Base-by-base conservation (phyloP, 177 flowering plant species). In the Vitis hybrid region DNA sequence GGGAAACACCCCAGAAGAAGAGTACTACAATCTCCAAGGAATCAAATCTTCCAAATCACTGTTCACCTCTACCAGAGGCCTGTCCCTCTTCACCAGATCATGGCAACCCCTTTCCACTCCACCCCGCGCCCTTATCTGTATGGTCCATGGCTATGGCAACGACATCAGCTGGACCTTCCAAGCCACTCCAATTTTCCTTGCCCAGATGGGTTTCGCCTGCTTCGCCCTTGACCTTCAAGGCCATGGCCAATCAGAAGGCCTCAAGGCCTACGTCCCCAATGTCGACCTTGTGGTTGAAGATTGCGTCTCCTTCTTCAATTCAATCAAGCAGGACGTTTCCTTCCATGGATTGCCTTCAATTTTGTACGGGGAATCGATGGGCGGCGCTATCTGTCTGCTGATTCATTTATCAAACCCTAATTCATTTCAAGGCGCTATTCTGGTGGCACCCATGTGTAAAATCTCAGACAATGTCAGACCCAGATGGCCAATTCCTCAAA, bases 111-210 rank as follows among this genome's bases (percentile, higher is more conserved):
- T 79, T 67, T 31, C 77, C 54, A 15, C 70, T 64, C 88, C 89
- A 59, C 89, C 91, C 44, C 88, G 88, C 6, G 98, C 77, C 76
- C 57, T 90, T 82, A 70, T 94, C 85, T 89, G 78, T 68, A 87
- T 91, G 91, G 83, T 94, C 76, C 98, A 94, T 60, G 98, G 97
- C 76, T 94, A 91, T 66, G 97, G 95, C 68, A 90, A 89, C 76
- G 92, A 92, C 82, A 81, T 89, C 82, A 84, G 91, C 83, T 92
- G 97, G 97, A 89, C 91, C 22, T 86, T 91, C 76, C 98, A 92
- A 58, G 66, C 82, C 72, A 95, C 97, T 15, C 76, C 97, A 0
- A 85, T 95, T 82, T 86, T 83, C 88, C 86, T 93, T 7, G 97
- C 98, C 68, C 90, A 84, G 65, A 74, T 68, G 69, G 98, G 98